These are phyloP conservation scores for Carex myosuroides DNA, from an alignment of 176 grass and related monocot species.

Conservation along the genomic window DNA sequence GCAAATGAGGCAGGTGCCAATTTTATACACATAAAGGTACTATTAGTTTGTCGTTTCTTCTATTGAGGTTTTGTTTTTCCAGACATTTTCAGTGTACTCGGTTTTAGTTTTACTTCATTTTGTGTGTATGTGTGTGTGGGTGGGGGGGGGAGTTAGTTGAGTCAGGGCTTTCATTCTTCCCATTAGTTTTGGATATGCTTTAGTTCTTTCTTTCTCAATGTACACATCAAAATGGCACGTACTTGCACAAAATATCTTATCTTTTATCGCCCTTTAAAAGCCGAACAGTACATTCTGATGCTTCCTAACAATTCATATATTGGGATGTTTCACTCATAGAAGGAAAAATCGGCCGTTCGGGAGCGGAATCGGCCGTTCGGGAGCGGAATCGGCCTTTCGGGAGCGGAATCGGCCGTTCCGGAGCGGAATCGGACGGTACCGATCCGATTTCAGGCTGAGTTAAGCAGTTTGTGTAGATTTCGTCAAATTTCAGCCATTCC, in stretches of 20 bases:
- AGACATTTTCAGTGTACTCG: neutral
- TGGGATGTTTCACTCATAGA: neutral
- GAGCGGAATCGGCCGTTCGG: too few relatives aligned
- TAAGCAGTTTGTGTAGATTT: too few relatives aligned
- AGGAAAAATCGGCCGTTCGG: too few relatives aligned
- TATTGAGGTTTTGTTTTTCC: neutral
- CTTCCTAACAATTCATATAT: neutral
- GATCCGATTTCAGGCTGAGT: too few relatives aligned
- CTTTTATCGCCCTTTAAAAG: neutral
- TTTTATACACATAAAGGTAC: constrained; percentile 96
- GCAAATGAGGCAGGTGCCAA: constrained; percentile 89
- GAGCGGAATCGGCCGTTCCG: too few relatives aligned
- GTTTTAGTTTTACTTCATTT: neutral
- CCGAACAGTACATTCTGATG: neutral
- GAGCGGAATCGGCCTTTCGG: too few relatives aligned
- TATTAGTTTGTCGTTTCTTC: constrained; percentile 13
- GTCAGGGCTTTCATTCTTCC: neutral
- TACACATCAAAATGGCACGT: neutral
- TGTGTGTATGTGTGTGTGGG: neutral
- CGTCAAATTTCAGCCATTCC: too few relatives aligned
- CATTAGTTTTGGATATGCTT: neutral
- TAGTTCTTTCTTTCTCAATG: neutral
- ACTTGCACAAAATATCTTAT: neutral
- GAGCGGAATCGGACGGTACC: too few relatives aligned
- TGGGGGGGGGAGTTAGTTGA: neutral